Conservation (phyloP, 805 yeast species). For the Ogataea neopini region DNA sequence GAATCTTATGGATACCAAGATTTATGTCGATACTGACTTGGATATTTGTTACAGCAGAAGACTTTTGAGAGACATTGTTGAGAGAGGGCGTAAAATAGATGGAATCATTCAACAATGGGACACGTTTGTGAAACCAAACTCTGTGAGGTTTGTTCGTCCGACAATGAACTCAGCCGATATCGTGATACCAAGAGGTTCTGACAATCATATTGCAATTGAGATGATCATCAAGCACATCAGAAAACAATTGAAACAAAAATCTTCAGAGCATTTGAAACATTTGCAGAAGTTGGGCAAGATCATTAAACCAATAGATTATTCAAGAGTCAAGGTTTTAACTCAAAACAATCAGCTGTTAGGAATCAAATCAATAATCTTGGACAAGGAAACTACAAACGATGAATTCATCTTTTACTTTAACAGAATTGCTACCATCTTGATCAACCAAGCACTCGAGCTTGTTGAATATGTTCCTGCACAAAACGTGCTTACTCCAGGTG, state of each 20-base stretch:
- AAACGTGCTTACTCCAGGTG: conserved; percentile 44
- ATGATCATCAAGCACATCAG: conserved; percentile 78
- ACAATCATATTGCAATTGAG: conserved; percentile 76
- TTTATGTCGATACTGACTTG: conserved; percentile 91
- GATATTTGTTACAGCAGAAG: conserved; percentile 92
- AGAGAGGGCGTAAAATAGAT: conserved; percentile 79
- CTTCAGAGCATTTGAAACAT: conserved; percentile 64
- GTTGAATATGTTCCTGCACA: conserved; percentile 39
- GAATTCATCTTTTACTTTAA: conserved; percentile 88
- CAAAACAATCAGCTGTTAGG: conserved; percentile 67
- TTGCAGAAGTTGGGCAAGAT: conserved; percentile 56
- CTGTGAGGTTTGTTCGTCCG: conserved; percentile 71
- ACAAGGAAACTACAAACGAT: conserved; percentile 55
- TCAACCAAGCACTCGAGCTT: conserved; percentile 67
- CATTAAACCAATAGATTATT: conserved; percentile 32
- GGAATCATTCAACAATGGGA: conserved; percentile 93
- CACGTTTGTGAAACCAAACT: conserved; percentile 87
- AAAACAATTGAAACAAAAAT: conserved; percentile 66
- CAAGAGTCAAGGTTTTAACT: conserved; percentile 42
- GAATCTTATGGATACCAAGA: conserved; percentile 78
- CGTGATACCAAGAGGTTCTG: conserved; percentile 88
- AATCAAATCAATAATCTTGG: conserved; percentile 68
- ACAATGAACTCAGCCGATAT: conserved; percentile 81
- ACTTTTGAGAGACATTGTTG: conserved; percentile 79
- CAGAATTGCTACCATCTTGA: conserved; percentile 70